Evolutionary conservation across 2,329 filamentous ascomycete species (phyloP), one percentile per base, ranked within the genome.

Genomic region (Neofusicoccum sp.): DNA sequence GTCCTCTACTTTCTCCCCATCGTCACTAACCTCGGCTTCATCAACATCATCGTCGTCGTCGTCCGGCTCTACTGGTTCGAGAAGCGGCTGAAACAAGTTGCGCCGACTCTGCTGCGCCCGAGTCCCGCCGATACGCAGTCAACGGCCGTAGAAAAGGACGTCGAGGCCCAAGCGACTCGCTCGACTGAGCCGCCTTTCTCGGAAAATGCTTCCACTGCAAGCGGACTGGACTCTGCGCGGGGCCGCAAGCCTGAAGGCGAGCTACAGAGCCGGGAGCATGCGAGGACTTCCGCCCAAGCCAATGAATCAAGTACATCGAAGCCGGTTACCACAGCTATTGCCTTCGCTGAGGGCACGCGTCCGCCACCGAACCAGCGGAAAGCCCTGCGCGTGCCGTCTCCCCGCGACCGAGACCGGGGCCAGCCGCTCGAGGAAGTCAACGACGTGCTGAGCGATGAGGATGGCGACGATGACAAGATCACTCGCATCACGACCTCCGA

Each of bases 1-100:
- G 80, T 78, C 56, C 67, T 84, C 39, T 85, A 84, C 67, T 74
- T 84, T 49, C 71, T 82, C 16, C 81, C 83, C 0, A 76, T 83
- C 6, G 63, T 85, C 2, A 79, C 77, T 0, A 84, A 84, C 62
- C 63, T 83, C 14, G 77, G 77, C 0, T 83, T 83, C 66, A 73
- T 85, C 67, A 84, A 84, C 66, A 78, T 80, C 3, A 58, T 81
- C 6, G 79, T 84, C 4, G 80, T 85, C 3, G 67, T 80, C 11
- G 77, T 81, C 0, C 76, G 83, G 0, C 67, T 85, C 3, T 70
- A 74, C 52, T 85, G 81, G 80, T 85, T 85, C 66, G 73, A 78
- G 47, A 79, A 79, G 60, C 76, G 76, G 14, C 70, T 84, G 3
- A 78, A 78, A 62, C 69, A 75, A 41, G 67, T 78, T 4, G 78